Evolutionary conservation across 179 eudicot species (phyloP).

Genomic region (Drosera spatulata): DNA sequence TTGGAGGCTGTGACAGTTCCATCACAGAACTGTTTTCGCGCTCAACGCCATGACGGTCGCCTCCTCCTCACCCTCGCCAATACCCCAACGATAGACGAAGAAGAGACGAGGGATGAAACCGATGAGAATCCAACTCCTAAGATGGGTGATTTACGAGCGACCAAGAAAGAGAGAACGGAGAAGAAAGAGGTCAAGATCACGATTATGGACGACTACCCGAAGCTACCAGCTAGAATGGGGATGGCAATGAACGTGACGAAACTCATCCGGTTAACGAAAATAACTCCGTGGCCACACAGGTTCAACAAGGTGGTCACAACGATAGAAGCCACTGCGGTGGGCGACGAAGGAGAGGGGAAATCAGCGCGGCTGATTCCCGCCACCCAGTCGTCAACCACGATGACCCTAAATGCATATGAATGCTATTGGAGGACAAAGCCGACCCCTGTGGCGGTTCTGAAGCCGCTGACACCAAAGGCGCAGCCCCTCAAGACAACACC

Average conservation of each 20-base stretch:
- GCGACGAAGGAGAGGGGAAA: conserved; percentile 3
- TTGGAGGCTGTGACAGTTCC: too few relatives aligned
- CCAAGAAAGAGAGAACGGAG: too few relatives aligned
- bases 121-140: too few relatives aligned
- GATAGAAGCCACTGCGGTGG: conserved; percentile 9
- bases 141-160: too few relatives aligned
- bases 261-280: conserved; percentile 21
- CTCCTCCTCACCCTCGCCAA: too few relatives aligned
- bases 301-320: conserved; percentile 24
- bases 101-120: too few relatives aligned
- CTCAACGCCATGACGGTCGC: too few relatives aligned
- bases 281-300: conserved; percentile 19
- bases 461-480: conserved; percentile 10
- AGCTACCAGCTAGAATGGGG: conserved; percentile 9
- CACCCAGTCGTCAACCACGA: conserved; percentile 6
- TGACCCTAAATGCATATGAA: conserved; percentile 45
- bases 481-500: neutral
- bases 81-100: too few relatives aligned
- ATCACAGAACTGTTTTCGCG: too few relatives aligned
- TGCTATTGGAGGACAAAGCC: conserved; percentile 60
- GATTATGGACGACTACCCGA: neutral
- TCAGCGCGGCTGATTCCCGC: neutral
- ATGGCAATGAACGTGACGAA: conserved; percentile 18
- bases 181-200: too few relatives aligned
- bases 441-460: conserved; percentile 16